Evolutionary conservation across 2,329 filamentous ascomycete species (phyloP), one percentile per base, ranked within the genome.

Genomic region (Dothideomycetes sp.): DNA sequence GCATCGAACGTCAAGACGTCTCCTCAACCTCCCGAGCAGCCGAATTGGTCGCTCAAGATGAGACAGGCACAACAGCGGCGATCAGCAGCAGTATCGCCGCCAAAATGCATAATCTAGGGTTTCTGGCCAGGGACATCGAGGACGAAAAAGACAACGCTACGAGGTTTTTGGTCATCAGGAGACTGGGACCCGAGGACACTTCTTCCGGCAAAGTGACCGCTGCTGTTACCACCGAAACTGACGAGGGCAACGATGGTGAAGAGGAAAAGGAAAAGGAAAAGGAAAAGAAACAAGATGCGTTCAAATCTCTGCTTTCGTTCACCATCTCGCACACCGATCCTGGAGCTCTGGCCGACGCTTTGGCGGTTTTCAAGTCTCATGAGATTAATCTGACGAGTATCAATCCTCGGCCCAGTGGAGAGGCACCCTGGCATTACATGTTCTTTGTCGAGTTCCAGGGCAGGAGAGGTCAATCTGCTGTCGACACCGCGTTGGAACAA

Each of bases 401-500:
- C 61, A 88, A 87, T 58, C 87, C 84, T 49, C 67, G 89, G 48
- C 89, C 89, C 4, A 87, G 84, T 53, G 73, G 83, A 42, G 67
- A 73, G 27, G 65, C 68, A 50, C 77, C 82, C 15, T 96, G 94
- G 76, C 80, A 93, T 58, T 96, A 96, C 64, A 75, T 95, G 25
- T 95, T 96, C 65, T 88, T 96, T 57, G 80, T 95, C 20, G 89
- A 96, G 67, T 87, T 94, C 53, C 75, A 82, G 58, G 81, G 82
- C 1, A 71, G 76, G 57, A 64, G 63, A 49, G 29, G 43, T 17
- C 52, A 59, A 42, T 20, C 13, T 6, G 67, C 69, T 46, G 79
- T 87, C 12, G 69, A 74, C 44, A 63, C 62, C 16, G 81, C 78
- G 18, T 60, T 88, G 56, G 64, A 64, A 36, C 72, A 73, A 48